Evolutionary conservation across 768 basidiomycete genomes (phyloP).

Genomic region (Termitomyces sp.): DNA sequence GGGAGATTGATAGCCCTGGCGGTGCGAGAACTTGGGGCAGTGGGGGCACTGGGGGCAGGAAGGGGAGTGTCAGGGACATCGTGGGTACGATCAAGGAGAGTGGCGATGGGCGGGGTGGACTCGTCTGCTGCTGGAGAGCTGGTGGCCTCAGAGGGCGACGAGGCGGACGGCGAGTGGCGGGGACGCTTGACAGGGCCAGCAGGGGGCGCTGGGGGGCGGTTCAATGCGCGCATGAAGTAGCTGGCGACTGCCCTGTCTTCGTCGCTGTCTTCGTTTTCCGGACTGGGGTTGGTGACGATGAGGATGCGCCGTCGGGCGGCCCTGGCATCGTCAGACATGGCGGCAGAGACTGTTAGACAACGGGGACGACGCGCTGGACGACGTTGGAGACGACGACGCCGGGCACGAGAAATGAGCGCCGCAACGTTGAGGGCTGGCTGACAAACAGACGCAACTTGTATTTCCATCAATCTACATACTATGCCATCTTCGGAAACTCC

Average conservation of each 20-base stretch:
- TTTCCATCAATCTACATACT: conserved; percentile 15
- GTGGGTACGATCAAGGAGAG: conserved; percentile 33
- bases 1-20: conserved; percentile 27
- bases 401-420: background rate
- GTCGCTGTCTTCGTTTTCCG: conserved; percentile 30
- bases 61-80: conserved; percentile 29
- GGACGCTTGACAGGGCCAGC: conserved; percentile 24
- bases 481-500: conserved; percentile 69
- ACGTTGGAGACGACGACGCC: background rate
- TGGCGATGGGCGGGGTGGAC: conserved; percentile 65
- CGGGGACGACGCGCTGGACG: background rate
- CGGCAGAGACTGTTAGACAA: background rate
- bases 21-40: conserved; percentile 21
- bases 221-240: background rate
- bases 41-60: conserved; percentile 14
- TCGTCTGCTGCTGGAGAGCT: conserved; percentile 58
- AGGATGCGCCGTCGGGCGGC: conserved; percentile 36
- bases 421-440: conserved; percentile 9
- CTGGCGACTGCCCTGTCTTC: background rate
- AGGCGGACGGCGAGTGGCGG: conserved; percentile 42
- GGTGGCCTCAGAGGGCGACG: conserved; percentile 60
- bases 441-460: conserved; percentile 7
- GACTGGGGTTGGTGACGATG: conserved; percentile 58
- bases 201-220: conserved; percentile 10
- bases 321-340: conserved; percentile 61